Evolutionary conservation across 768 basidiomycete genomes (phyloP), one percentile per base, ranked within the genome.

Genomic region (Baorangia bicolor): DNA sequence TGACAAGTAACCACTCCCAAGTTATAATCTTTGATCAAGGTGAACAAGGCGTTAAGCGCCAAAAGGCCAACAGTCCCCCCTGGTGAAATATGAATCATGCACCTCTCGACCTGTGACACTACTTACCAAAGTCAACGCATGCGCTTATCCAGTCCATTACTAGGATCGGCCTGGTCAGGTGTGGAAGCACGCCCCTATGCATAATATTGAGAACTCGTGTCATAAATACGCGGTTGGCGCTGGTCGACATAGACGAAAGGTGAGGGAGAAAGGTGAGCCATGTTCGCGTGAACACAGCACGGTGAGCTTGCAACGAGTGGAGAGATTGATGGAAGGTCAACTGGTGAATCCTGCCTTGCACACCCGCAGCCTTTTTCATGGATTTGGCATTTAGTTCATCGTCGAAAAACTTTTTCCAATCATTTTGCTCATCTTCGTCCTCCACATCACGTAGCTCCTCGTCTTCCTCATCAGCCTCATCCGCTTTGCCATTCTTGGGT

Each of bases 101-200:
- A 27, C 27, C 12, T 55, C 13, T 43, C 42, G 43, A 27, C 34
- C 10, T 8, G 27, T 55, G 28, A 28, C 48, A 28, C 20, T 28
- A 68, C 83, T 58, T 51, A 87, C 92, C 93, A 62, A 82, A 77
- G 67, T 95, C 92, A 13, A 94, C 87, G 61, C 90, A 91, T 3
- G 83, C 83, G 27, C 86, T 83, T 37, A 96, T 80, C 92, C 94
- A 97, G 68, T 96, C 93, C 88, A 94, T 93, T n/a, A 90, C 80
- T 48, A 91, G 71, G 45, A 90, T 77, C 0, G 89, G 85, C 37
- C 89, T 73, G 0, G 90, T 92, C 44, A 95, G 69, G 69, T 94
- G 86, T 0, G 94, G 94, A 68, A 96, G 73, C 13, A 95, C 87
- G 6, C 87, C 84, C 13, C 84, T 77, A 69, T 96, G 93, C 79